These are phyloP conservation scores for Vigna radiata DNA, from an alignment of 306 rosid species.

Conservation along the genomic window DNA sequence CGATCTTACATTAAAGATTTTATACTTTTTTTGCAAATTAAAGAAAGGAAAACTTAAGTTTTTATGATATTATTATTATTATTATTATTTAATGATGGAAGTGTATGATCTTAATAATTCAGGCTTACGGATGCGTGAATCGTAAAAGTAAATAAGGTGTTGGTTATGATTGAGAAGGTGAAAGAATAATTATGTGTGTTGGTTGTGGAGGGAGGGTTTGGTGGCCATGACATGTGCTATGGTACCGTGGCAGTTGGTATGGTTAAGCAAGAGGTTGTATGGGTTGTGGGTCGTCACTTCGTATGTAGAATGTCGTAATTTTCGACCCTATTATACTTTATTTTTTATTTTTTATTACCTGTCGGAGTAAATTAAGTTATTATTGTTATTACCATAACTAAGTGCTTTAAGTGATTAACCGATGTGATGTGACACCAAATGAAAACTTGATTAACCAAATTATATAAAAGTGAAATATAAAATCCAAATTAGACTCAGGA, in stretches of 20 bases:
- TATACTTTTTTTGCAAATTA: background rate
- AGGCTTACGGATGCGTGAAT: background rate
- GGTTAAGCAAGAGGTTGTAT: background rate
- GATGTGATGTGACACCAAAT: background rate
- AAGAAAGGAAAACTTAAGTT: background rate
- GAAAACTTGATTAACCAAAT: background rate
- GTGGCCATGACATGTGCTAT: constrained; percentile 11
- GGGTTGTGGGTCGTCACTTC: too few species aligned
- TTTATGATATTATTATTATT: background rate
- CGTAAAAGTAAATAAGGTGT: background rate
- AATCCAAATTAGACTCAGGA: background rate
- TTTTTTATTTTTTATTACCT: too few species aligned
- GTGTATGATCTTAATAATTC: background rate
- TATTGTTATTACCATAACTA: background rate
- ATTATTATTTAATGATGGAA: background rate
- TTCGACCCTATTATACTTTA: too few species aligned
- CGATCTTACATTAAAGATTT: background rate
- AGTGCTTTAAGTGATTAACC: background rate
- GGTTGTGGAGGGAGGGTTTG: constrained; percentile 3
- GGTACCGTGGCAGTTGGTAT: background rate
- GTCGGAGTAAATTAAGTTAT: background rate
- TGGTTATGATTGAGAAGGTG: background rate
- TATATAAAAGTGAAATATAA: background rate
- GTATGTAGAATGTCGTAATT: too few species aligned
- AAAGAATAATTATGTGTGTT: background rate